phyloP scores from a whole-genome alignment of 305 asterid species.

The Coffea humblotiana region DNA sequence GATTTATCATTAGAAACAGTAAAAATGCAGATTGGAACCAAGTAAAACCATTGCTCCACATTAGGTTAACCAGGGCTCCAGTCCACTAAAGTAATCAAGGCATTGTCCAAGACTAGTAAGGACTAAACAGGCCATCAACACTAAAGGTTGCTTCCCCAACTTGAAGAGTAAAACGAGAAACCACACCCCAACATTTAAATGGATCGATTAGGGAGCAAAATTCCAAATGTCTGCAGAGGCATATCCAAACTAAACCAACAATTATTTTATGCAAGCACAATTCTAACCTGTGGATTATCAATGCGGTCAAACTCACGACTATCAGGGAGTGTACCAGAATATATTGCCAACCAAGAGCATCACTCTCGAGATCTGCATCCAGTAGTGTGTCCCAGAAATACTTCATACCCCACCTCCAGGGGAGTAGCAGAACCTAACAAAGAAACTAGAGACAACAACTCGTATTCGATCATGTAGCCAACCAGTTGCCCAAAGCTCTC shows the following conservation, averaged over 20 bases:
- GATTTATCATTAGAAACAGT: background rate
- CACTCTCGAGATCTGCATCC: slow-evolving; percentile 96
- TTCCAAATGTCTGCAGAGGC: background rate
- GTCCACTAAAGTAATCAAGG: background rate
- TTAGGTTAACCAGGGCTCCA: background rate
- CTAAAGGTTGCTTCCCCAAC: too few relatives aligned
- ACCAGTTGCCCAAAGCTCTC: slow-evolving; percentile 97
- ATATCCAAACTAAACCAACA: background rate
- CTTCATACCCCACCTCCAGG: slow-evolving; percentile 99
- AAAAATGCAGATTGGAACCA: background rate
- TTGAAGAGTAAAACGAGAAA: background rate
- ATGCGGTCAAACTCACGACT: slow-evolving; percentile 84
- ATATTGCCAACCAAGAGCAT: slow-evolving; percentile 98
- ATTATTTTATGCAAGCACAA: background rate
- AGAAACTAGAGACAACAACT: slow-evolving; percentile 90
- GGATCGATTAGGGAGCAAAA: background rate
- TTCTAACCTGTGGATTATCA: slow-evolving; percentile 83
- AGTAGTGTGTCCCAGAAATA: slow-evolving; percentile 94
- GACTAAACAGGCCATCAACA: background rate
- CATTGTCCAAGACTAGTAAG: background rate
- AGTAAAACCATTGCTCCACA: background rate
- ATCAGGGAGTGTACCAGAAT: slow-evolving; percentile 90
- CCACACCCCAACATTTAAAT: background rate
- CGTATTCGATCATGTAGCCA: slow-evolving; percentile 96
- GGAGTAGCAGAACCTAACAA: slow-evolving; percentile 91